Evolutionary conservation across 2,329 filamentous ascomycete species (phyloP).

Genomic region (Furcasterigmium sp.): DNA sequence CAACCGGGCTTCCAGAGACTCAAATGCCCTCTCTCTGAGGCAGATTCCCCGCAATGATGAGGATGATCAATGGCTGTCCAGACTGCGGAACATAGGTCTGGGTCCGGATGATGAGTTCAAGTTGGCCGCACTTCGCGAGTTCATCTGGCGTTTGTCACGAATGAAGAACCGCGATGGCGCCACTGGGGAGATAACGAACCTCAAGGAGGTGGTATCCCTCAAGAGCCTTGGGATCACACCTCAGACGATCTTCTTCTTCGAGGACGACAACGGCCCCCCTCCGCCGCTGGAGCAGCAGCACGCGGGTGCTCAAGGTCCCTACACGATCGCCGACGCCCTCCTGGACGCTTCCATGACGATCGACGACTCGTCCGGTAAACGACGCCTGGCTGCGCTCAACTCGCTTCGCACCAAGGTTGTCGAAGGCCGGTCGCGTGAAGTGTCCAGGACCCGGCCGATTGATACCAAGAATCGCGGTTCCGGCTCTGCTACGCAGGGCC

Average conservation of each 20-base stretch:
- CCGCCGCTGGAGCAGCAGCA: conserved; percentile 21
- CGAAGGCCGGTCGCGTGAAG: conserved; percentile 17
- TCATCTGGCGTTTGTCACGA: conserved; percentile 80
- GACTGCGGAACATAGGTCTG: conserved; percentile 80
- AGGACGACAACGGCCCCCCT: conserved; percentile 48
- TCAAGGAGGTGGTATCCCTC: conserved; percentile 69
- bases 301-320: conserved; percentile 36
- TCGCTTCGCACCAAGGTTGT: conserved; percentile 18
- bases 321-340: conserved; percentile 85
- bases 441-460: conserved; percentile 25
- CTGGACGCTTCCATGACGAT: conserved; percentile 89
- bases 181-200: conserved; percentile 31
- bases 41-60: conserved; percentile 76
- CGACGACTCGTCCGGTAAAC: conserved; percentile 57
- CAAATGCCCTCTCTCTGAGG: conserved; percentile 51
- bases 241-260: conserved; percentile 93
- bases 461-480: conserved; percentile 31
- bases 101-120: conserved; percentile 82
- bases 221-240: conserved; percentile 72
- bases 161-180: conserved; percentile 55
- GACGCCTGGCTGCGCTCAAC: conserved; percentile 46
- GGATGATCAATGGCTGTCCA: conserved; percentile 88
- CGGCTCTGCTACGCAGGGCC: conserved; percentile 13
- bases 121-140: conserved; percentile 78
- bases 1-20: conserved; percentile 50